Conservation (phyloP, 2,329 filamentous ascomycete genomes). For the Penicillium sclerotigenum region DNA sequence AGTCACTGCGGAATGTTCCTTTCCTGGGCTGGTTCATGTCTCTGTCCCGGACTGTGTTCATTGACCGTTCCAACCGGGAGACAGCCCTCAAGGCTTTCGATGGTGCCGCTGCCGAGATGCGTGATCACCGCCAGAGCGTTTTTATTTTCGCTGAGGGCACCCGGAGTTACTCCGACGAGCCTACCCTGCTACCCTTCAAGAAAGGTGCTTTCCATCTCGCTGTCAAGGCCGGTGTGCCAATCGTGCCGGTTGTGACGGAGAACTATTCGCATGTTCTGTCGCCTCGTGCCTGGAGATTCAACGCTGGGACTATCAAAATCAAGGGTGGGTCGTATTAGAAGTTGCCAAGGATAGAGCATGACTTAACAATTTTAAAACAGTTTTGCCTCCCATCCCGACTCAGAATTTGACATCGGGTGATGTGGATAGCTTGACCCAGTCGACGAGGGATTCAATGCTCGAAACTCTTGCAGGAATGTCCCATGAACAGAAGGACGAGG, state of each 20-base stretch:
- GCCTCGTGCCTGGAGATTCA: conserved; percentile 63
- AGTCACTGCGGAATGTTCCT: conserved; percentile 71
- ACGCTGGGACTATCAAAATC: conserved; percentile 66
- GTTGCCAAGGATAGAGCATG: not conserved
- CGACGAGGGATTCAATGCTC: conserved; percentile 73
- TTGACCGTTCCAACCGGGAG: conserved; percentile 81
- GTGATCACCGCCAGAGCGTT: conserved; percentile 59
- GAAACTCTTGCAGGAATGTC: conserved; percentile 51
- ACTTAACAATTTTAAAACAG: conserved; percentile 42
- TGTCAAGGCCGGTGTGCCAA: conserved; percentile 86
- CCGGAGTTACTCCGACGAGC: conserved; percentile 78
- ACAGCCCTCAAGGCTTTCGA: conserved; percentile 83
- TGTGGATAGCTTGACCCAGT: conserved; percentile 68
- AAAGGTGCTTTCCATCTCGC: conserved; percentile 98
- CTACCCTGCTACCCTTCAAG: conserved; percentile 89
- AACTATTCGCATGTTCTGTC: conserved; percentile 75
- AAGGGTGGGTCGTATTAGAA: conserved; percentile 56
- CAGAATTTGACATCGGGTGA: conserved; percentile 69
- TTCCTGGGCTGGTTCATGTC: conserved; percentile 94
- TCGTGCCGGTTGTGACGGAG: conserved; percentile 79
- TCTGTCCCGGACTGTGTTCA: conserved; percentile 86
- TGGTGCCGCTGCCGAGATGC: conserved; percentile 77
- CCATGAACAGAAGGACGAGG: conserved; percentile 21
- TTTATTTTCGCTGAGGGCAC: conserved; percentile 74
- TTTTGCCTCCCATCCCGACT: conserved; percentile 78